phyloP scores from a whole-genome alignment of 257 asterid species.

The Nicotiana attenuata region DNA sequence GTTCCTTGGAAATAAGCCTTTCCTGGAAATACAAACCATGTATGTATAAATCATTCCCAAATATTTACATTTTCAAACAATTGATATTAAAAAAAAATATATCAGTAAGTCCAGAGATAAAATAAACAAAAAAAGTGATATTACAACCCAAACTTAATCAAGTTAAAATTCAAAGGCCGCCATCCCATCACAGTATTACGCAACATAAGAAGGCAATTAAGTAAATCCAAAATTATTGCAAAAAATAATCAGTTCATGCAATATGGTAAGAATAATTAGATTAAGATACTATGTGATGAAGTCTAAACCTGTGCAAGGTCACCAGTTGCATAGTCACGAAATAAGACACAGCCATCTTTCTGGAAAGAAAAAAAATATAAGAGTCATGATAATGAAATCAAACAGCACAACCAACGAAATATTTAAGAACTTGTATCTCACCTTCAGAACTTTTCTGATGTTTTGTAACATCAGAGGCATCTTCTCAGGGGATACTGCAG shows the following conservation, averaged over 20 bases:
- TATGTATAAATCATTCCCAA: neutral
- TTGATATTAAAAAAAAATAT: too few relatives aligned
- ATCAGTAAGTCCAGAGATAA: neutral
- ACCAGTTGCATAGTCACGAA: constrained; percentile 97
- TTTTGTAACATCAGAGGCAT: constrained; percentile 72
- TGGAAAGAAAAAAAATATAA: constrained; percentile 26
- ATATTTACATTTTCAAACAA: neutral
- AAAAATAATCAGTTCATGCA: neutral
- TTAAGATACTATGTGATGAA: constrained; percentile 4
- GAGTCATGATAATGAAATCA: constrained; percentile 18
- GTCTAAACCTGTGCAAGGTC: constrained; percentile 94
- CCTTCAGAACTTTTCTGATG: constrained; percentile 85
- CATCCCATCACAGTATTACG: neutral
- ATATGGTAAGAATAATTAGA: neutral
- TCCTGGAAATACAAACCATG: constrained; percentile 40
- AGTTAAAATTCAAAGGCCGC: neutral
- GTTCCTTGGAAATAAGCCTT: constrained; percentile 83
- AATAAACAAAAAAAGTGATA: neutral
- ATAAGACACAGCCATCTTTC: constrained; percentile 77
- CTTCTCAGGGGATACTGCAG: constrained; percentile 97
- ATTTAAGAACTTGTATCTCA: neutral
- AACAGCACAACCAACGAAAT: neutral
- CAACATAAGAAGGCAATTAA: neutral
- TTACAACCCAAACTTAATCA: constrained; percentile 3
- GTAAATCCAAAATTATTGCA: neutral